Evolutionary conservation across 805 yeast genomes (phyloP), one percentile per base, ranked within the genome.

Genomic region (Saccharomycopsis schoenii): DNA sequence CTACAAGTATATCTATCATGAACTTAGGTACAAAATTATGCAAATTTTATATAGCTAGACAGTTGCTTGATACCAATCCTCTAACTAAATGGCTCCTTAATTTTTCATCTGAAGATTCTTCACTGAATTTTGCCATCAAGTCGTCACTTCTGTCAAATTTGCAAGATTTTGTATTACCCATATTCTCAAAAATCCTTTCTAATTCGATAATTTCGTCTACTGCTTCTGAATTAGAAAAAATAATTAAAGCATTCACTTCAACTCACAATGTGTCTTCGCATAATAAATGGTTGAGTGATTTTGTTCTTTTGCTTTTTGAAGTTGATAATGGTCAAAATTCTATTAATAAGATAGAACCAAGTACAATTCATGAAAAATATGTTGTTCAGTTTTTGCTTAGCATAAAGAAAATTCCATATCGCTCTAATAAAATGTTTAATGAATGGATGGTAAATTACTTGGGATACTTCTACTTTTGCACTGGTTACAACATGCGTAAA

Each of bases 401-500:
- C 14, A 42, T 59, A 21, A 41, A 59, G 37, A 24, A 29, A 15
- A 39, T 15, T 19, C 43, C 52, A n/a, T 55, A 34, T 36, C 19
- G 36, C 4, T 43, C 64, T 9, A 59, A 60, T 25, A 55, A 37
- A 0, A 68, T 73, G 57, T 60, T 64, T 0, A n/a, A 19, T 19
- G 41, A 65, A 1, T 74, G 76, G 77, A 69, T 71, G 43, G 74
- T 71, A 0, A 63, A 66, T n/a, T 66, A 66, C 55, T 61, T 74
- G 15, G 76, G 74, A 0, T 24, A 61, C 3, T 72, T 63, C 47
- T 73, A 73, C 60, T 61, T 66, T 17, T 25, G 34, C 1, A 66
- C 69, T 1, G 77, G 77, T 4, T 55, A 65, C 8, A 42, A 21
- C 1, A 34, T 61, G 19, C 42, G 52, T 14, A 29, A 39, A 21